Evolutionary conservation across 768 basidiomycete species (phyloP).

Genomic region (Podaxis sp.): DNA sequence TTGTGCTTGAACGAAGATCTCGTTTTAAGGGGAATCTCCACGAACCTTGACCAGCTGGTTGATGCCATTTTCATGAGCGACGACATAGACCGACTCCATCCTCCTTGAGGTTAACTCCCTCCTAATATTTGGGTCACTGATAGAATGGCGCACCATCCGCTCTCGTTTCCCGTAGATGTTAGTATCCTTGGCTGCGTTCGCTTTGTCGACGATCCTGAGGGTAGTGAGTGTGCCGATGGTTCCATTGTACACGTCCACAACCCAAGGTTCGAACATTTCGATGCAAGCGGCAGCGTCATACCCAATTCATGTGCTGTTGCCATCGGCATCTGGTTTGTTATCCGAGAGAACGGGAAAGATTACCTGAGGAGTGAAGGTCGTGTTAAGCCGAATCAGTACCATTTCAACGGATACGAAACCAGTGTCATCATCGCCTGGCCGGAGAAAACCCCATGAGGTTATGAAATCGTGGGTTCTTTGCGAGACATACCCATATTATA

Average conservation of each 20-base stretch:
- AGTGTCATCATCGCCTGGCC: constrained; percentile 25
- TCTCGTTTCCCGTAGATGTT: constrained; percentile 17
- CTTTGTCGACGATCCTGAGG: constrained; percentile 29
- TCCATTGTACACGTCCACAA: constrained; percentile 35
- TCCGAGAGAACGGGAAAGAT: constrained; percentile 23
- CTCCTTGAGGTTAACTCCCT: constrained; percentile 28
- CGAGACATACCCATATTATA: constrained; percentile 21
- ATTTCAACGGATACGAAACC: constrained; percentile 34
- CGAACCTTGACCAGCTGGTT: constrained; percentile 32
- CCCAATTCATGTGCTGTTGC: constrained; percentile 31
- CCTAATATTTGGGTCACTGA: constrained; percentile 20
- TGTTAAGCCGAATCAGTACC: constrained; percentile 35
- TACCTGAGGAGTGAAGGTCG: constrained; percentile 30
- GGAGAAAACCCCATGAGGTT: neutral
- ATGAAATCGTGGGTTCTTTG: neutral
- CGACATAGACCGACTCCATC: constrained; percentile 24
- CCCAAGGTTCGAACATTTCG: constrained; percentile 38
- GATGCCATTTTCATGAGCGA: constrained; percentile 34
- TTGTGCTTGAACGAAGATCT: neutral
- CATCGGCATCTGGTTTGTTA: constrained; percentile 21
- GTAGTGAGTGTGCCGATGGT: constrained; percentile 29
- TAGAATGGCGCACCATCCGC: constrained; percentile 18
- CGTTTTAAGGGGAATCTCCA: neutral
- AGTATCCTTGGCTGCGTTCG: constrained; percentile 23
- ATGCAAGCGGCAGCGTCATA: constrained; percentile 39